Conservation (phyloP, 2,329 filamentous ascomycete genomes). For the Trichoderma gracile region DNA sequence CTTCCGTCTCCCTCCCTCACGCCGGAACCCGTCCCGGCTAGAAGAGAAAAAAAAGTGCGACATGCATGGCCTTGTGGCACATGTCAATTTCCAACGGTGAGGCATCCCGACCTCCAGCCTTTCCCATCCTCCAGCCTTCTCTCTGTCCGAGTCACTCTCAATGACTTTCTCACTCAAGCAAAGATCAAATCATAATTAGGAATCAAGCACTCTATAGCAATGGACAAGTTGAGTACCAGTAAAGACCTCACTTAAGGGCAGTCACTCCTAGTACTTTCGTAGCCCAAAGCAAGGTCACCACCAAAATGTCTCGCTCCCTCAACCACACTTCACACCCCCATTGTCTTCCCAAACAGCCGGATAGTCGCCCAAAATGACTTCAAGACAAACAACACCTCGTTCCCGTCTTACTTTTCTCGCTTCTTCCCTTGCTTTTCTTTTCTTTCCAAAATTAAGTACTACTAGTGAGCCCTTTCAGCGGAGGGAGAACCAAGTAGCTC, state of each 20-base stretch:
- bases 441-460: not conserved
- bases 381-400: not conserved
- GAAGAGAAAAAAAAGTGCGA: not conserved
- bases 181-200: not conserved
- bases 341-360: not conserved
- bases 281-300: not conserved
- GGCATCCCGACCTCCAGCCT: not conserved
- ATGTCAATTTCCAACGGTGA: not conserved
- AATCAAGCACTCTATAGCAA: no score
- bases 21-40: not conserved
- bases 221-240: no score
- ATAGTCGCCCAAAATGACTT: not conserved
- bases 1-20: not conserved
- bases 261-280: no score
- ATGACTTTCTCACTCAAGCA: not conserved
- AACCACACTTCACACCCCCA: not conserved
- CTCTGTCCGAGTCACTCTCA: not conserved
- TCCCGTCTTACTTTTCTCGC: not conserved
- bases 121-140: not conserved
- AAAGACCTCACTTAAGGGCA: no score
- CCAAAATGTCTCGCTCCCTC: not conserved
- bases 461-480: not conserved
- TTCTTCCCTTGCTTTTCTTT: not conserved
- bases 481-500: not conserved
- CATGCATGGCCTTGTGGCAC: conserved; percentile 3